Percentiles rank a stretch among this genome's conserved stretches.
These are phyloP conservation scores for Sugiyamaella floridensis DNA, from an alignment of 805 yeast genomes.

Conservation along the genomic window DNA sequence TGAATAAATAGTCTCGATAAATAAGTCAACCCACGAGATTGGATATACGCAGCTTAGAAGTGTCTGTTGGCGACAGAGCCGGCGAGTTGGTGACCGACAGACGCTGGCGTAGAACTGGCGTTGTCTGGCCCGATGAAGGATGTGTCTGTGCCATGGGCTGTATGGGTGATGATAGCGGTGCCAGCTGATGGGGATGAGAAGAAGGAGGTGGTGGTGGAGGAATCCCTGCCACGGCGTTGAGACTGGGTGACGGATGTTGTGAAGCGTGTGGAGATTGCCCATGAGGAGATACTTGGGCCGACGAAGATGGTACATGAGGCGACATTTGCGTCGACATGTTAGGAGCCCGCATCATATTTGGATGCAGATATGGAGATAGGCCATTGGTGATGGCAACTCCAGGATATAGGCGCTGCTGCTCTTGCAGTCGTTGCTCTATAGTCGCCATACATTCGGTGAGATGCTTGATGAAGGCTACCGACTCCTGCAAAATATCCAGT, in stretches of 20 bases:
- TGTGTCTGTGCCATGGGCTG: not conserved
- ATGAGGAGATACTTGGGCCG: not conserved
- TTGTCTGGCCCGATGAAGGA: not conserved
- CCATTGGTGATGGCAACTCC: not conserved
- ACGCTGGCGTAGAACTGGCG: not conserved
- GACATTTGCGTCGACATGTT: not conserved
- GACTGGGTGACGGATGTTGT: not conserved
- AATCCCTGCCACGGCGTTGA: not conserved
- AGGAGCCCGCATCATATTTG: not conserved
- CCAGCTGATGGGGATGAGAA: not conserved
- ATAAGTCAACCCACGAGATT: constrained; percentile 6
- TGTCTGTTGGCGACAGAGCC: constrained; percentile 5
- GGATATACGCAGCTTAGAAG: constrained; percentile 6
- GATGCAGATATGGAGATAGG: not conserved
- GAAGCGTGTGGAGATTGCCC: not conserved
- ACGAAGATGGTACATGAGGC: not conserved
- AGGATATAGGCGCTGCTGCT: not conserved
- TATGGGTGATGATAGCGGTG: not conserved
- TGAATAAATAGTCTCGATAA: not conserved
- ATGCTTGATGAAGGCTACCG: constrained; percentile 72
- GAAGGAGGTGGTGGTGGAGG: too few relatives aligned
- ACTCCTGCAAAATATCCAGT: constrained; percentile 70
- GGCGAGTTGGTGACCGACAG: not conserved
- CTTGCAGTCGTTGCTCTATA: constrained; percentile 1
- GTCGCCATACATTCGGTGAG: constrained; percentile 32